phyloP scores from a whole-genome alignment of 148 eudicot genomes.

The Rhododendron henanense region DNA sequence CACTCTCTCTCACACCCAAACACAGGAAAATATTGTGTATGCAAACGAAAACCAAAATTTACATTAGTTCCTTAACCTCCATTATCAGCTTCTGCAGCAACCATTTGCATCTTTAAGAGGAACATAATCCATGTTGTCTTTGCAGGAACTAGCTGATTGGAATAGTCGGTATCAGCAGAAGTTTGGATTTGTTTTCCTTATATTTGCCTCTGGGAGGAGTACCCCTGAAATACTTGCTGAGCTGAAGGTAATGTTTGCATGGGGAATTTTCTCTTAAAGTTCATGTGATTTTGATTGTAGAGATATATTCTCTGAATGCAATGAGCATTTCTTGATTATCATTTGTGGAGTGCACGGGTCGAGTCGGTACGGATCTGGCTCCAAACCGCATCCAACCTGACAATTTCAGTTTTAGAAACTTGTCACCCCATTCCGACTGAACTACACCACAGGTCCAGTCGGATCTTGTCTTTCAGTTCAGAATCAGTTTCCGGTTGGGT shows the following conservation, averaged over 20 bases:
- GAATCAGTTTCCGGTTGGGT: no score
- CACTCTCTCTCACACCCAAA: no score
- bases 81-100: not conserved
- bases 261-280: not conserved
- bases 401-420: no score
- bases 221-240: conserved; percentile 78
- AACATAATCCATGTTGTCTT: not conserved
- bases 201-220: conserved; percentile 90
- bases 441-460: no score
- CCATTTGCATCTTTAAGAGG: not conserved
- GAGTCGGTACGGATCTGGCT: no score
- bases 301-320: not conserved
- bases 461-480: no score
- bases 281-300: not conserved
- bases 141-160: conserved; percentile 81
- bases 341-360: not conserved
- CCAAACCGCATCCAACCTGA: no score
- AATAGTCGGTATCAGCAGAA: conserved; percentile 62
- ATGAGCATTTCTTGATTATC: not conserved
- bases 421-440: no score
- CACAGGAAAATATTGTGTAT: not conserved
- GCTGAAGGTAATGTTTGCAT: conserved; percentile 54
- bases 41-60: not conserved
- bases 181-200: conserved; percentile 86
- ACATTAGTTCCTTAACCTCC: not conserved